A percentile compares a stretch with the other conserved stretches of the same genome.
These are phyloP conservation scores for Diutina rugosa DNA, from an alignment of 1,139 yeast species.

Conservation along the genomic window DNA sequence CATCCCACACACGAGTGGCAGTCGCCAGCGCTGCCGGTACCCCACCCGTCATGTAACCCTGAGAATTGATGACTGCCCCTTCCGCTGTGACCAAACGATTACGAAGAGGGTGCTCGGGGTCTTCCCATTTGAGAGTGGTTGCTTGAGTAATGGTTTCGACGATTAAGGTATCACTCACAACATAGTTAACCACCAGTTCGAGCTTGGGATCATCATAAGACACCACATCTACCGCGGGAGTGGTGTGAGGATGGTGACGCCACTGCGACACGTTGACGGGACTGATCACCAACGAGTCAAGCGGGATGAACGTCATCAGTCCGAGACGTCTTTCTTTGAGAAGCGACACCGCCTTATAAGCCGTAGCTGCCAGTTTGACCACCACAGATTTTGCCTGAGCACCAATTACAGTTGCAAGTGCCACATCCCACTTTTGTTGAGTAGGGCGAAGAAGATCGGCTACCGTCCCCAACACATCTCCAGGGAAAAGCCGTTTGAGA, in stretches of 20 bases:
- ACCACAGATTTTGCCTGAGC: slow-evolving; percentile 69
- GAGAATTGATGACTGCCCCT: slow-evolving; percentile 74
- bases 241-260: slow-evolving; percentile 39
- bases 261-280: slow-evolving; percentile 45
- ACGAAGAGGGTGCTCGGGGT: slow-evolving; percentile 23
- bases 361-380: slow-evolving; percentile 66
- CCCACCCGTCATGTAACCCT: slow-evolving; percentile 94
- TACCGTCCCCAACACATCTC: slow-evolving; percentile 68
- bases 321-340: slow-evolving; percentile 83
- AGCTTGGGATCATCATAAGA: slow-evolving; percentile 49
- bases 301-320: slow-evolving; percentile 76
- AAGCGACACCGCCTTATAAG: slow-evolving; percentile 71
- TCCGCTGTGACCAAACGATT: slow-evolving; percentile 71
- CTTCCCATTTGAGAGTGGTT: slow-evolving; percentile 53
- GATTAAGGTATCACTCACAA: slow-evolving; percentile 71
- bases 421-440: slow-evolving; percentile 60
- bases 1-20: slow-evolving; percentile 50
- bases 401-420: slow-evolving; percentile 74
- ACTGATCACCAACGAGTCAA: slow-evolving; percentile 55
- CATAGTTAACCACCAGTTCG: slow-evolving; percentile 72
- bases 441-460: slow-evolving; percentile 73
- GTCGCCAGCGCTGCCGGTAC: slow-evolving; percentile 22
- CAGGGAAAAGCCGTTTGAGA: slow-evolving; percentile 59
- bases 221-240: slow-evolving; percentile 63
- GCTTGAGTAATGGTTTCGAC: slow-evolving; percentile 66